A percentile compares a stretch with the other conserved stretches of the same genome.
These are phyloP conservation scores for Pichia sp. DNA, from an alignment of 1,139 yeast species.

Conservation along the genomic window DNA sequence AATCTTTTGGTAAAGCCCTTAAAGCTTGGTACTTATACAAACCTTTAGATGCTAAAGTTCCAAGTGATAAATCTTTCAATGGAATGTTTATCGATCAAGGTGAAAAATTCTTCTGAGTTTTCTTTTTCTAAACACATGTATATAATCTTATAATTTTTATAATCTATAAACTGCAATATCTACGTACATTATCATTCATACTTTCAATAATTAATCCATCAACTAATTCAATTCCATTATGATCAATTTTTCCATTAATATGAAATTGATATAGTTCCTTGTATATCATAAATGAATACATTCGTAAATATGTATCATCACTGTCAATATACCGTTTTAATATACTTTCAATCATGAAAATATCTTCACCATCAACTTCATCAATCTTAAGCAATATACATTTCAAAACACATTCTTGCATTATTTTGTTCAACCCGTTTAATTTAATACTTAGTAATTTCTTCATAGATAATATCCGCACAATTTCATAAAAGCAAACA, in stretches of 20 bases:
- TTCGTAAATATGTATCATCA: slow-evolving; percentile 20
- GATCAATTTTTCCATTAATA: slow-evolving; percentile 14
- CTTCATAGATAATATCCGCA: neutral
- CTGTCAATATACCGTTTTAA: slow-evolving; percentile 17
- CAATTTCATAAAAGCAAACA: slow-evolving; percentile 2
- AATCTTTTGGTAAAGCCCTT: slow-evolving; percentile 87
- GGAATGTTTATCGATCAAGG: slow-evolving; percentile 48
- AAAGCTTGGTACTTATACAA: slow-evolving; percentile 88
- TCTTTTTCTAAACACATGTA: neutral
- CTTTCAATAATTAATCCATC: slow-evolving; percentile 24
- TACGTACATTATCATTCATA: slow-evolving; percentile 15
- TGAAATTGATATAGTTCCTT: slow-evolving; percentile 19
- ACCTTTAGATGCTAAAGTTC: slow-evolving; percentile 57
- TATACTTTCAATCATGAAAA: slow-evolving; percentile 23
- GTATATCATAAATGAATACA: slow-evolving; percentile 20
- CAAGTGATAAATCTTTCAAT: slow-evolving; percentile 52
- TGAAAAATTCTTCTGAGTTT: slow-evolving; percentile 37
- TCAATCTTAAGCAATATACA: slow-evolving; percentile 12
- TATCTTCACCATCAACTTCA: slow-evolving; percentile 17
- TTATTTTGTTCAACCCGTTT: neutral
- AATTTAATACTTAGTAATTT: neutral
- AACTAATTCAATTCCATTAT: slow-evolving; percentile 21
- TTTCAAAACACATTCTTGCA: slow-evolving; percentile 19
- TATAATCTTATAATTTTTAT: slow-evolving; percentile 1
- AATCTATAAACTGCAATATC: slow-evolving; percentile 2